These are phyloP conservation scores for Alternaria panax DNA, from an alignment of 2,329 filamentous ascomycete species.

Conservation along the genomic window DNA sequence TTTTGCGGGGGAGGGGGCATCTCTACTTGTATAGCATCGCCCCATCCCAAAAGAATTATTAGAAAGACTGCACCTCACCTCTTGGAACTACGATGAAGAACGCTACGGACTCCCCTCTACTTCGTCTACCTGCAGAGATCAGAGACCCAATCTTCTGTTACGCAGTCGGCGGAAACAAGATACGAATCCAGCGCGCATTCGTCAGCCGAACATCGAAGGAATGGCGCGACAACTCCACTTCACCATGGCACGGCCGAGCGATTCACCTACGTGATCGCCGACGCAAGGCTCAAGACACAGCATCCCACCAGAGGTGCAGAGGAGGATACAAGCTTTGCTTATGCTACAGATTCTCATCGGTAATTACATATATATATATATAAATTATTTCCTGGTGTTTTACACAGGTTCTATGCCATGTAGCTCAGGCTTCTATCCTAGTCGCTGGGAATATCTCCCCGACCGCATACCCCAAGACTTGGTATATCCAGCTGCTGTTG, in stretches of 20 bases:
- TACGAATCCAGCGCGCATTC: neutral
- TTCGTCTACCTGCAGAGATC: constrained; percentile 13
- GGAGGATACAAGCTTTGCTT: neutral
- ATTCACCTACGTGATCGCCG: neutral
- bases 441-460: neutral
- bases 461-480: constrained; percentile 5
- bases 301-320: neutral
- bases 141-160: constrained; percentile 4
- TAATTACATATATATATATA: neutral
- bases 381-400: neutral
- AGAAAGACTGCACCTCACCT: no score
- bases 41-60: no score
- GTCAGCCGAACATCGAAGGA: neutral
- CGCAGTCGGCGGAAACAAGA: neutral
- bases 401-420: neutral
- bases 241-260: neutral
- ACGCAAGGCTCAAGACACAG: neutral
- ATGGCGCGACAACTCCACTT: neutral
- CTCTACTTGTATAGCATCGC: no score
- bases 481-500: constrained; percentile 25
- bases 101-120: constrained; percentile 7
- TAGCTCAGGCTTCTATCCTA: neutral
- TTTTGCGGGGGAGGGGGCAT: no score
- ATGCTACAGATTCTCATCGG: neutral
- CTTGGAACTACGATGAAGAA: no score